These are phyloP conservation scores for Colletotrichum abscissum DNA, from an alignment of 2,329 filamentous ascomycete species.

Conservation along the genomic window DNA sequence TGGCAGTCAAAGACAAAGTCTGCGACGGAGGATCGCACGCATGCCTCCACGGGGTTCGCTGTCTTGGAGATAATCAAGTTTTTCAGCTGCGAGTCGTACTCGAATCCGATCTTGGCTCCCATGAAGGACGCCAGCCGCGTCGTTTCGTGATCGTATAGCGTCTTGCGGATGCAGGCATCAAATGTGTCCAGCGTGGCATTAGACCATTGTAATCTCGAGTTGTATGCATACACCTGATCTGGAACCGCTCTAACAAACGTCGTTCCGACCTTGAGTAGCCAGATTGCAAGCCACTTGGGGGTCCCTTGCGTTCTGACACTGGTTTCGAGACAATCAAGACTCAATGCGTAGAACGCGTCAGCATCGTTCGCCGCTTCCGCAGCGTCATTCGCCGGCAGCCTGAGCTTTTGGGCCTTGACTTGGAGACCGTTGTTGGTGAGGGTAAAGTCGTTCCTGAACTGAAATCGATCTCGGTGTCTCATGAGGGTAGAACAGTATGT, in stretches of 20 bases:
- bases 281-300: conserved; percentile 6
- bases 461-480: background rate
- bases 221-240: background rate
- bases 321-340: conserved; percentile 4
- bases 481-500: background rate
- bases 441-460: conserved; percentile 7
- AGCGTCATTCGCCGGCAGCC: background rate
- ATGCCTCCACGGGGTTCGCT: background rate
- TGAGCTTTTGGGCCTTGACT: background rate
- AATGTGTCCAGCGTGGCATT: background rate
- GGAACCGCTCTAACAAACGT: background rate
- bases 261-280: background rate
- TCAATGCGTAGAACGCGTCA: background rate
- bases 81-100: background rate
- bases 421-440: conserved; percentile 1
- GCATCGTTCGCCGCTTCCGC: background rate
- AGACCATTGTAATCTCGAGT: background rate
- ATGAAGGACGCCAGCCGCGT: background rate
- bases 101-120: background rate
- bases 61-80: background rate
- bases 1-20: background rate
- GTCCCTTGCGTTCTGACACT: background rate
- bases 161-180: background rate
- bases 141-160: background rate
- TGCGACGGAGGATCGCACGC: background rate